Conservation (phyloP, 1,284 basidiomycete species). For the Apiotrichum domesticum region DNA sequence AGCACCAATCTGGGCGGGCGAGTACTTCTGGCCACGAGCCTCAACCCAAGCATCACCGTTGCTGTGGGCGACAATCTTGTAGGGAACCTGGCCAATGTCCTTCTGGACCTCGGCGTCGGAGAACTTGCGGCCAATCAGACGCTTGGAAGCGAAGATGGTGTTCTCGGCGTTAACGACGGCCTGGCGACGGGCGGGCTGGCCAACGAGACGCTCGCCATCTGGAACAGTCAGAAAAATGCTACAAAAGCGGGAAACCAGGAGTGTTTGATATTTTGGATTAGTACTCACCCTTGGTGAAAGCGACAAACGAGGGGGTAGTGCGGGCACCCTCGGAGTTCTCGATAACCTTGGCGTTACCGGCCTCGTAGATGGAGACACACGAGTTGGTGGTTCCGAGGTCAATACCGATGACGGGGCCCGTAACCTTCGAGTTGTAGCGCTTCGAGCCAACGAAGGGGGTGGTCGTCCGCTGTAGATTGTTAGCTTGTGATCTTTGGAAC, state of each 20-base stretch:
- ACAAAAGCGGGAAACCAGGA: too few relatives aligned
- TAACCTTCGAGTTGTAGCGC: conserved; percentile 50
- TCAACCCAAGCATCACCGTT: conserved; percentile 69
- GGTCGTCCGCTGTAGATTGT: conserved; percentile 25
- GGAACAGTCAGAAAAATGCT: background rate
- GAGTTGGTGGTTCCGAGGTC: conserved; percentile 62
- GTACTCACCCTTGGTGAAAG: conserved; percentile 77
- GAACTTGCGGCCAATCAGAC: conserved; percentile 91
- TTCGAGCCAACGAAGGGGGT: conserved; percentile 34
- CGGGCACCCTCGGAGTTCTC: conserved; percentile 97
- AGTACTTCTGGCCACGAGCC: conserved; percentile 56
- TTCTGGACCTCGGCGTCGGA: conserved; percentile 88
- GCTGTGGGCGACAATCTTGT: conserved; percentile 64
- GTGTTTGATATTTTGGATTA: background rate
- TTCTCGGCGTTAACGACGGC: conserved; percentile 94
- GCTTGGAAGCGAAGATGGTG: conserved; percentile 94
- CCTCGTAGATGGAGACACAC: conserved; percentile 93
- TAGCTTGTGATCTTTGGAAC: background rate
- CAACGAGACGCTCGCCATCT: conserved; percentile 82
- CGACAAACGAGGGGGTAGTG: conserved; percentile 96
- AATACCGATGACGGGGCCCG: conserved; percentile 52
- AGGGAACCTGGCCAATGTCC: conserved; percentile 64
- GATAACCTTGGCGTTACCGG: conserved; percentile 86
- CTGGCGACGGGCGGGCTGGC: conserved; percentile 94
- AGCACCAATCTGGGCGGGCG: conserved; percentile 63